Conservation (phyloP, 805 yeast genomes). For the Saccharomycopsis sp. region DNA sequence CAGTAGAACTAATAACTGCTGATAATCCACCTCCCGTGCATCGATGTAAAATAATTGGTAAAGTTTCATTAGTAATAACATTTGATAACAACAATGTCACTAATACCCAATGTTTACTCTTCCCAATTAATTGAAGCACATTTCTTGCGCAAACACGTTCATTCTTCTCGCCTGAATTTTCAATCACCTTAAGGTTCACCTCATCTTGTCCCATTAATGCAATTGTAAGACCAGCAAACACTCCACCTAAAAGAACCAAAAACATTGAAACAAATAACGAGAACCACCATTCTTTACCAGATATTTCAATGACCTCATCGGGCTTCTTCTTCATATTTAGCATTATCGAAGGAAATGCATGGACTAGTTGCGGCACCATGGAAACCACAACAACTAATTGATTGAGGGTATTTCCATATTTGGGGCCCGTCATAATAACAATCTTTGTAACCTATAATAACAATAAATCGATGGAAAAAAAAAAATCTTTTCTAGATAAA, state of each 20-base stretch:
- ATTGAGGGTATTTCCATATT: background rate
- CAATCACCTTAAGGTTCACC: constrained; percentile 83
- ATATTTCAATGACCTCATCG: background rate
- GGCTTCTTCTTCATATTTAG: background rate
- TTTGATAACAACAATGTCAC: constrained; percentile 81
- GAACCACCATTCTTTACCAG: constrained; percentile 33
- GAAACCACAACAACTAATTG: background rate
- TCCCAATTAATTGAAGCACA: constrained; percentile 63
- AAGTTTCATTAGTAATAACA: constrained; percentile 88
- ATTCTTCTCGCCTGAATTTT: constrained; percentile 68
- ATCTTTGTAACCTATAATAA: no score
- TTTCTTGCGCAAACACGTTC: constrained; percentile 66
- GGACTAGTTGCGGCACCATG: constrained; percentile 13
- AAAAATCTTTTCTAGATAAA: no score
- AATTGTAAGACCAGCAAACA: constrained; percentile 90
- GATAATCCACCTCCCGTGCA: constrained; percentile 97
- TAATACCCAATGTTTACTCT: constrained; percentile 94
- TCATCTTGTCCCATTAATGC: constrained; percentile 99
- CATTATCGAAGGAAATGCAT: constrained; percentile 14
- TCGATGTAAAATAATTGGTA: constrained; percentile 89
- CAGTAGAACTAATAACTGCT: constrained; percentile 91
- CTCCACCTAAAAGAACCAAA: constrained; percentile 73
- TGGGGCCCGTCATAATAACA: no score
- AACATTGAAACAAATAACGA: constrained; percentile 47
- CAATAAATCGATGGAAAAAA: no score